Percentiles rank a stretch among this genome's conserved stretches.
Conservation (phyloP, 2,329 filamentous ascomycete species). For the Tolypocladium amazonense region DNA sequence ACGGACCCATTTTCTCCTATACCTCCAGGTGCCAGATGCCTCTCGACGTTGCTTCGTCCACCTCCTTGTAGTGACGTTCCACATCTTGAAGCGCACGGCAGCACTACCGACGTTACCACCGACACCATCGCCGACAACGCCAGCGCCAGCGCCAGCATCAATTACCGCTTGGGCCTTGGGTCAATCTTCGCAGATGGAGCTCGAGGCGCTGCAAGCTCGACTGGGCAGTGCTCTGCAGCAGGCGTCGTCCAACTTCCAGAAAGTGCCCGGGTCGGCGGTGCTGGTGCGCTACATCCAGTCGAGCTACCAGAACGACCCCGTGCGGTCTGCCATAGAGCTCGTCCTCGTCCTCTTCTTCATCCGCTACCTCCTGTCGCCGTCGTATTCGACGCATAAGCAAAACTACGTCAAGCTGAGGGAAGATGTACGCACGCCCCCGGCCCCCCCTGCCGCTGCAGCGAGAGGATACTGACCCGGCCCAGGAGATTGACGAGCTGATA, state of each 20-base stretch:
- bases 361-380: conserved; percentile 81
- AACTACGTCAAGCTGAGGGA: conserved; percentile 84
- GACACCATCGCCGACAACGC: background rate
- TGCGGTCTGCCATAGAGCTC: conserved; percentile 86
- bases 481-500: conserved; percentile 92
- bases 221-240: conserved; percentile 41
- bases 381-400: conserved; percentile 83
- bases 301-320: conserved; percentile 94
- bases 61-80: background rate
- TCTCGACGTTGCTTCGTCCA: background rate
- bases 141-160: background rate
- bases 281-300: conserved; percentile 91
- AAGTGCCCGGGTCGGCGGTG: conserved; percentile 87
- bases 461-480: background rate
- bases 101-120: no score
- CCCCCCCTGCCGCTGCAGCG: background rate
- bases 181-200: conserved; percentile 38
- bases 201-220: conserved; percentile 45
- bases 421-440: conserved; percentile 36
- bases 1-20: background rate
- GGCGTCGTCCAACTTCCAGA: conserved; percentile 63
- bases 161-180: background rate
- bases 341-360: conserved; percentile 93
- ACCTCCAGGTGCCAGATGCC: background rate
- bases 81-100: background rate